These are phyloP conservation scores for Suhomyces atakaporum DNA, from an alignment of 1,139 yeast species.

Conservation along the genomic window DNA sequence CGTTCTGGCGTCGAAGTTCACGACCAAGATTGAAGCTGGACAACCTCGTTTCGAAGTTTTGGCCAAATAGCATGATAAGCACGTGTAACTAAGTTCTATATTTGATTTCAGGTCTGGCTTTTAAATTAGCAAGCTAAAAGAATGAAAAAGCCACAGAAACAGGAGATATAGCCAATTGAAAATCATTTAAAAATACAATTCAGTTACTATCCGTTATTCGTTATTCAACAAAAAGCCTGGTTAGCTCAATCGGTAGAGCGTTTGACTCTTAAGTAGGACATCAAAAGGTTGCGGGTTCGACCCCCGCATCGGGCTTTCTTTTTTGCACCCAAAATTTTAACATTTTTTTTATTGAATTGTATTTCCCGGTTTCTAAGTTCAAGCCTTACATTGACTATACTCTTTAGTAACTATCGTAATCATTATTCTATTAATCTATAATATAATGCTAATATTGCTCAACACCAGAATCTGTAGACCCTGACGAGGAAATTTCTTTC, in stretches of 20 bases:
- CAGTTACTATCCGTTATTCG: too few relatives aligned
- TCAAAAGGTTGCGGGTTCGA: slow-evolving; percentile 54
- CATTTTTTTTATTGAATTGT: too few relatives aligned
- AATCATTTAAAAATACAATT: neutral
- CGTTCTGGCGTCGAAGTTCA: too few relatives aligned
- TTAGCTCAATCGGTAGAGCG: slow-evolving; percentile 18
- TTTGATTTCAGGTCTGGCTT: too few relatives aligned
- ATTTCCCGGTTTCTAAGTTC: too few relatives aligned
- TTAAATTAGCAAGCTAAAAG: too few relatives aligned
- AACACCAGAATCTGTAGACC: slow-evolving; percentile 24
- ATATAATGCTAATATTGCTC: slow-evolving; percentile 7
- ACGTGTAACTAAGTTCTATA: too few relatives aligned
- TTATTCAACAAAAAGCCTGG: slow-evolving; percentile 13
- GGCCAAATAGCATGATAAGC: too few relatives aligned
- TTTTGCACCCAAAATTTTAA: neutral
- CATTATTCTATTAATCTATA: slow-evolving; percentile 9
- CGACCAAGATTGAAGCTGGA: too few relatives aligned
- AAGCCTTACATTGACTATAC: neutral
- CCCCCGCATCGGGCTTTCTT: slow-evolving; percentile 48
- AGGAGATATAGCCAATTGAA: too few relatives aligned
- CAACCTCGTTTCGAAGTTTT: too few relatives aligned
- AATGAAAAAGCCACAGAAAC: too few relatives aligned
- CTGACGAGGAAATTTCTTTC: slow-evolving; percentile 24
- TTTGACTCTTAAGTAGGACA: slow-evolving; percentile 20
- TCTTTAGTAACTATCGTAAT: slow-evolving; percentile 2